Conservation (phyloP, 2,329 filamentous ascomycete genomes). For the Aspergillus fijiensis region DNA sequence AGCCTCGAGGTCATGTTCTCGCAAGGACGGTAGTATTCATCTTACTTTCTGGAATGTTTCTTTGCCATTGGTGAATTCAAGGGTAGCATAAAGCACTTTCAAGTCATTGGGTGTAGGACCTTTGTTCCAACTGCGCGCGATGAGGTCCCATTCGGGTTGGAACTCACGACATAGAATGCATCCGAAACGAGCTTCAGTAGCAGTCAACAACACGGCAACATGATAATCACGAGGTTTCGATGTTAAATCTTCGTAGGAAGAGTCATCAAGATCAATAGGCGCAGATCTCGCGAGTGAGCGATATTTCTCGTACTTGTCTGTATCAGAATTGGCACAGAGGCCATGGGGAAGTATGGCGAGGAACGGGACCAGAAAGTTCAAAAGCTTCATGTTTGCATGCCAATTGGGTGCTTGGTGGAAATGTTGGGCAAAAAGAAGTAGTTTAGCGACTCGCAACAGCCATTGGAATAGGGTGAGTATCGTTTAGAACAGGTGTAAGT, state of each 20-base stretch:
- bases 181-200: slow-evolving; percentile 76
- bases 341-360: slow-evolving; percentile 30
- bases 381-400: slow-evolving; percentile 34
- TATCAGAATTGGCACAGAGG: slow-evolving; percentile 55
- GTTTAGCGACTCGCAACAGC: neutral
- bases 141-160: slow-evolving; percentile 87
- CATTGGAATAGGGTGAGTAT: neutral
- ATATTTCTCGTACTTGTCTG: slow-evolving; percentile 69
- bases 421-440: neutral
- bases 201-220: slow-evolving; percentile 79
- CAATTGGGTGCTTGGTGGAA: neutral
- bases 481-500: neutral
- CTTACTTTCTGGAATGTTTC: slow-evolving; percentile 81
- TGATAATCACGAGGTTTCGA: slow-evolving; percentile 78
- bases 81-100: slow-evolving; percentile 71
- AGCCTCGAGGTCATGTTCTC: slow-evolving; percentile 8
- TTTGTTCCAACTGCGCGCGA: slow-evolving; percentile 82
- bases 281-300: slow-evolving; percentile 65
- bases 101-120: slow-evolving; percentile 63
- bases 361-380: slow-evolving; percentile 41
- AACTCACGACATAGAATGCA: slow-evolving; percentile 88
- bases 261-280: slow-evolving; percentile 76
- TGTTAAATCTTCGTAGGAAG: slow-evolving; percentile 72
- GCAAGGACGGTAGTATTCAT: neutral
- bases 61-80: slow-evolving; percentile 86